Evolutionary conservation across 2,329 filamentous ascomycete genomes (phyloP).

Genomic region (Dryadomyces sulphureus): DNA sequence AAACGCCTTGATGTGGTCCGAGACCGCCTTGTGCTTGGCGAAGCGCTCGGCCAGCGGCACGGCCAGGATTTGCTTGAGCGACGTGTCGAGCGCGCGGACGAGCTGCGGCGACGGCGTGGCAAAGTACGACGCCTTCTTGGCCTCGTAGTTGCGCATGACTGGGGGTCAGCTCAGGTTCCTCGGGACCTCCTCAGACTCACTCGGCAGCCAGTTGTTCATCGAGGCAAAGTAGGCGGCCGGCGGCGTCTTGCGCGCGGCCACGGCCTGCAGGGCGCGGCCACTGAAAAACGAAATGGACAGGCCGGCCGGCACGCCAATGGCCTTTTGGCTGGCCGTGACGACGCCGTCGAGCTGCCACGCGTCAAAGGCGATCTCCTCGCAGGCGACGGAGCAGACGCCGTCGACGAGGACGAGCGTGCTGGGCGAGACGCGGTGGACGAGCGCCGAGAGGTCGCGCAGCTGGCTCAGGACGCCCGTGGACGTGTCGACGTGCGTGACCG

Average conservation of each 20-base stretch:
- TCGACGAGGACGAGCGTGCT: slow-evolving; percentile 87
- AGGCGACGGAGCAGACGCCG: slow-evolving; percentile 92
- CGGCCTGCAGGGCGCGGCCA: slow-evolving; percentile 66
- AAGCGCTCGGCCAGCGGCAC: slow-evolving; percentile 71
- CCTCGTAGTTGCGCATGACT: slow-evolving; percentile 99
- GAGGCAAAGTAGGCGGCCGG: slow-evolving; percentile 87
- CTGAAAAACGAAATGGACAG: slow-evolving; percentile 92
- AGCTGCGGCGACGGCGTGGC: slow-evolving; percentile 92
- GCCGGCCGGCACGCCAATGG: slow-evolving; percentile 87
- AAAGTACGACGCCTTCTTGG: slow-evolving; percentile 94
- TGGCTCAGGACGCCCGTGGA: slow-evolving; percentile 93
- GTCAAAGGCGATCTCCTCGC: slow-evolving; percentile 92
- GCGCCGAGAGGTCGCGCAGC: slow-evolving; percentile 66
- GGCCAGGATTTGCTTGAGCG: slow-evolving; percentile 73
- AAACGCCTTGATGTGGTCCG: slow-evolving; percentile 74
- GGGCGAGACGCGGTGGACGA: slow-evolving; percentile 76
- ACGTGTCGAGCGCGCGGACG: slow-evolving; percentile 80
- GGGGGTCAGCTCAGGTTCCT: no score
- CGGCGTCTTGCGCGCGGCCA: slow-evolving; percentile 67
- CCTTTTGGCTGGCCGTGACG: slow-evolving; percentile 90
- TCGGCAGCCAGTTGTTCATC: slow-evolving; percentile 93
- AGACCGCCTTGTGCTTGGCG: slow-evolving; percentile 62
- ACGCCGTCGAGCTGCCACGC: slow-evolving; percentile 88
- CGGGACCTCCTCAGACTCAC: no score
- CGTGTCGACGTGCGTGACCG: slow-evolving; percentile 93